Conservation (phyloP, 805 yeast genomes). For the Schwanniomyces sp. region DNA sequence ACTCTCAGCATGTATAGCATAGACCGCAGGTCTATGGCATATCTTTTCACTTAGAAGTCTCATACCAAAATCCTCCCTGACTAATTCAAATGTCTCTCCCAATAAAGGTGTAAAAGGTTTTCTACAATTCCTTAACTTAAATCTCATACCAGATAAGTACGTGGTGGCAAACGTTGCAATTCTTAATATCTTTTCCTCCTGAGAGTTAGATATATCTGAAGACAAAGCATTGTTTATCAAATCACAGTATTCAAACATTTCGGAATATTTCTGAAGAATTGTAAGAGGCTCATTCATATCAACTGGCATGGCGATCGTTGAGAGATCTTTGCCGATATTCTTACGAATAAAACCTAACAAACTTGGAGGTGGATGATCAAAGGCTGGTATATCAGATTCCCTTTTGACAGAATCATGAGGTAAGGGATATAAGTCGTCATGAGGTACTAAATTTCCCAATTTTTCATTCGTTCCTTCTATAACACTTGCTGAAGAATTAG, state of each 20-base stretch:
- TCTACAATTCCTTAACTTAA: slow-evolving; percentile 72
- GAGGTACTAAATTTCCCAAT: background rate
- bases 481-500: slow-evolving; percentile 9
- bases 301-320: slow-evolving; percentile 89
- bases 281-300: slow-evolving; percentile 90
- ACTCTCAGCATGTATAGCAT: slow-evolving; percentile 79
- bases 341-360: slow-evolving; percentile 76
- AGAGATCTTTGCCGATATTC: slow-evolving; percentile 88
- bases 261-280: slow-evolving; percentile 76
- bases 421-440: slow-evolving; percentile 62
- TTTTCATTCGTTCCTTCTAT: background rate
- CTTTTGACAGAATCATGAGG: slow-evolving; percentile 52
- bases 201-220: slow-evolving; percentile 39
- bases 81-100: slow-evolving; percentile 91
- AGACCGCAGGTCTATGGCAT: slow-evolving; percentile 79
- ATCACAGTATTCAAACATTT: slow-evolving; percentile 72
- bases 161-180: slow-evolving; percentile 84
- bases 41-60: slow-evolving; percentile 84
- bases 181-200: slow-evolving; percentile 60
- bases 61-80: slow-evolving; percentile 77
- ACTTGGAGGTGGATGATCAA: slow-evolving; percentile 76
- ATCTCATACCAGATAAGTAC: slow-evolving; percentile 66
- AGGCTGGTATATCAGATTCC: slow-evolving; percentile 56
- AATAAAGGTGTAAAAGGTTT: slow-evolving; percentile 94
- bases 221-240: slow-evolving; percentile 63